Evolutionary conservation across 805 yeast species (phyloP).

Genomic region (Vanderwaltozyma yarrowii): DNA sequence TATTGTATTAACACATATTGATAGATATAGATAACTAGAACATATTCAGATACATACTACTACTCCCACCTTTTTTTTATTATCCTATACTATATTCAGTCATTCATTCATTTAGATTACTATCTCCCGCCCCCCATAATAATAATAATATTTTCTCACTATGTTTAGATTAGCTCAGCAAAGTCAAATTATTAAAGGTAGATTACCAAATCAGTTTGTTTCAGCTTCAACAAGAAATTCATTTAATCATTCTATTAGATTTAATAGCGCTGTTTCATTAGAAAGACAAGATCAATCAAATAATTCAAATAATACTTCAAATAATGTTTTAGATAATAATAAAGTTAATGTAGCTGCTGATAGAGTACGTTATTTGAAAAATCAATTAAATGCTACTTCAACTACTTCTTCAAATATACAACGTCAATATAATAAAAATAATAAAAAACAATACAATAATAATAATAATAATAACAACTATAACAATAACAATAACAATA

Average conservation of each 20-base stretch:
- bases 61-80: too few species aligned
- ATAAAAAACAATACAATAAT: conserved; percentile 11
- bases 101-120: too few species aligned
- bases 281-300: conserved; percentile 16
- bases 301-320: conserved; percentile 6
- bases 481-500: not conserved
- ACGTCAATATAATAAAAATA: conserved; percentile 5
- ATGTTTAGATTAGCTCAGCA: conserved; percentile 29
- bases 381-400: conserved; percentile 7
- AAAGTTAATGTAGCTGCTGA: conserved; percentile 19
- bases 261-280: conserved; percentile 28
- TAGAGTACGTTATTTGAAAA: conserved; percentile 23
- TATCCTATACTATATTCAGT: too few species aligned
- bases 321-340: conserved; percentile 10
- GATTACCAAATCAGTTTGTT: conserved; percentile 33
- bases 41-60: too few species aligned
- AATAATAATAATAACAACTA: conserved; percentile 4
- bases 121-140: too few species aligned
- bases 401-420: not conserved
- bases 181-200: conserved; percentile 28
- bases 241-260: conserved; percentile 30
- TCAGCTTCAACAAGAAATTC: conserved; percentile 30
- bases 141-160: too few species aligned
- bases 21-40: too few species aligned
- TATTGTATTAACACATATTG: too few species aligned